Base-by-base conservation (phyloP, 108 stramenopile genomes). In the Discostella pseudostelligera region DNA sequence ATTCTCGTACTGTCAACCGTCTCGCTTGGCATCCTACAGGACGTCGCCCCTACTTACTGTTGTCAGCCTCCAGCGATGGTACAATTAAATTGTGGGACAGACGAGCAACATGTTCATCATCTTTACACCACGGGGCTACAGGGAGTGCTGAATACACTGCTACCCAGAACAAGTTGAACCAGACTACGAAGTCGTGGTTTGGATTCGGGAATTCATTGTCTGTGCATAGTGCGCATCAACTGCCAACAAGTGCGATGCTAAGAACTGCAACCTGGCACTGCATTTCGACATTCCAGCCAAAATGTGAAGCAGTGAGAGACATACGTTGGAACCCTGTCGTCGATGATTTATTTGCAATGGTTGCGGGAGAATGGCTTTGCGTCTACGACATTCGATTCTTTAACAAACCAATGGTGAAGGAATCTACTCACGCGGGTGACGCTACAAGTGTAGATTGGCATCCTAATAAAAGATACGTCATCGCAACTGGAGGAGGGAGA, bases 401-500 rank as follows among this genome's bases (percentile, higher is more conserved):
- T 7, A 57, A 65, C 39, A 70, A 62, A 29, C 81, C 89, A 0
- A 50, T 83, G 55, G 62, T 86, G 14, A 86, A 81, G 55, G 76
- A 86, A 37, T 75, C 82, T 5, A 87, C 88, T 9, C 92, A 93
- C 71, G 78, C 85, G 10, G 87, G 92, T 10, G 92, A 93, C 28
- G 89, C 92, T 8, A 84, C 89, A 11, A 81, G 82, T 14, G 67
- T 88, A n/a, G 87, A 90, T 64, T 93, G 87, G 87, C 89, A 93
- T 69, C 92, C 92, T 10, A 84, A 77, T 12, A 66, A 70, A 42
- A 74, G 64, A n/a, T 84, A 72, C 59, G 42, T 70, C 19, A 62
- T 93, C 43, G 92, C 92, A 1, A 93, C 92, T 19, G 92, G 92
- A 22, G 92, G 92, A 28, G 83, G 84, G 0, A 58, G 75, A 7